These are phyloP conservation scores for Fraxinus platypoda DNA, from an alignment of 305 asterid species.

Conservation along the genomic window DNA sequence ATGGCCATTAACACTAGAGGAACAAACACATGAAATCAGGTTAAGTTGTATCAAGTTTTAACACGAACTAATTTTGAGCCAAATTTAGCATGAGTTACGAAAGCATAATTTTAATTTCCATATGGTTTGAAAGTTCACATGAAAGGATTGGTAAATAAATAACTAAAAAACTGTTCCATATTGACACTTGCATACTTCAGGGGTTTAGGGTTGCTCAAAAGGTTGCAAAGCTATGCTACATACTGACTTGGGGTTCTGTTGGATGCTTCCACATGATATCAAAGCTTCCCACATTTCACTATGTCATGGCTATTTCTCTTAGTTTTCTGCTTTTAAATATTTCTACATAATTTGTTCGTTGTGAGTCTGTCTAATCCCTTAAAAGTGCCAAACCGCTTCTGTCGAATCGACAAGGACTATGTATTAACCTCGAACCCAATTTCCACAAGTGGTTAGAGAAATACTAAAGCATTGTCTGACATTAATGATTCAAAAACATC, in stretches of 20 bases:
- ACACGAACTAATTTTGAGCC: background rate
- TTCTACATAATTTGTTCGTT: background rate
- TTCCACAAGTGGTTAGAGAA: background rate
- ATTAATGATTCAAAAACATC: background rate
- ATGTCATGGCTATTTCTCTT: background rate
- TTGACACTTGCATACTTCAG: background rate
- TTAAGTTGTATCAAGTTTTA: background rate
- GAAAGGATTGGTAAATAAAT: background rate
- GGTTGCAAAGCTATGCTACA: background rate
- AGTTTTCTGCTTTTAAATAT: background rate
- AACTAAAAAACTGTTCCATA: background rate
- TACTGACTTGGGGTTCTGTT: background rate
- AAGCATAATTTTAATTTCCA: background rate
- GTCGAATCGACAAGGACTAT: background rate
- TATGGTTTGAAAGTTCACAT: background rate
- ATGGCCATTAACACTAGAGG: slow-evolving; percentile 13
- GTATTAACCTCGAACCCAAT: background rate
- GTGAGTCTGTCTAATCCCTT: background rate
- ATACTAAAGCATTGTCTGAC: background rate
- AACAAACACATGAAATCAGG: background rate
- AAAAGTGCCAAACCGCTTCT: background rate
- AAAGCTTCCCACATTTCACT: background rate
- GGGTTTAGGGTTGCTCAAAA: background rate
- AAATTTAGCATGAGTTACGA: background rate
- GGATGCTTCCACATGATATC: background rate